These are phyloP conservation scores for Mycosphaerella sp. DNA, from an alignment of 2,329 filamentous ascomycete genomes.

Conservation along the genomic window DNA sequence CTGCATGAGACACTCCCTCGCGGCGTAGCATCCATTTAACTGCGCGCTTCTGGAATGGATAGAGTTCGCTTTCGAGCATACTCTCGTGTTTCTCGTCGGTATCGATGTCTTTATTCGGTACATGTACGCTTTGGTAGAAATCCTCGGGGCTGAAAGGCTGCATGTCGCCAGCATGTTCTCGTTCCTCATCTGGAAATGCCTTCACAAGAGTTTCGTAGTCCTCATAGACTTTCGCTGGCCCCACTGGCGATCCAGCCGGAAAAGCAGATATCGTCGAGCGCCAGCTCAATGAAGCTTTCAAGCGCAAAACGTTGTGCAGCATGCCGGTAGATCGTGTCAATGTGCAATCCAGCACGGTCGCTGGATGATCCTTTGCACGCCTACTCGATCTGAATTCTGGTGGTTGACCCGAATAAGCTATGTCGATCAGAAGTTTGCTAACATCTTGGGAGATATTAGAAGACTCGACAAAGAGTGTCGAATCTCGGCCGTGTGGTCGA, in stretches of 20 bases:
- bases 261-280: conserved; percentile 30
- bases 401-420: conserved; percentile 17
- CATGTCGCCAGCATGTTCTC: conserved; percentile 20
- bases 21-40: conserved; percentile 63
- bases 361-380: conserved; percentile 15
- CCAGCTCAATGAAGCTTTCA: conserved; percentile 28
- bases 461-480: conserved; percentile 24
- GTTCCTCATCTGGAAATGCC: conserved; percentile 22
- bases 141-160: conserved; percentile 45
- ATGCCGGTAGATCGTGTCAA: conserved; percentile 24
- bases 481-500: conserved; percentile 11
- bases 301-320: conserved; percentile 24
- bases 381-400: conserved; percentile 2
- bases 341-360: conserved; percentile 19
- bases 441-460: conserved; percentile 13
- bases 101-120: conserved; percentile 45
- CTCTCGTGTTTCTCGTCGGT: conserved; percentile 11
- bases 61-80: conserved; percentile 43
- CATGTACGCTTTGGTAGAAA: conserved; percentile 65
- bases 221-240: conserved; percentile 21
- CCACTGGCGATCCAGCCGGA: conserved; percentile 21
- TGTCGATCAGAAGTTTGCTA: conserved; percentile 15
- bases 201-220: conserved; percentile 26
- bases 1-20: conserved; percentile 46
- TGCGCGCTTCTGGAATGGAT: conserved; percentile 65